Evolutionary conservation across 371 early-diverging fungal species (phyloP).

Genomic region (Saksenaea vasiformis): DNA sequence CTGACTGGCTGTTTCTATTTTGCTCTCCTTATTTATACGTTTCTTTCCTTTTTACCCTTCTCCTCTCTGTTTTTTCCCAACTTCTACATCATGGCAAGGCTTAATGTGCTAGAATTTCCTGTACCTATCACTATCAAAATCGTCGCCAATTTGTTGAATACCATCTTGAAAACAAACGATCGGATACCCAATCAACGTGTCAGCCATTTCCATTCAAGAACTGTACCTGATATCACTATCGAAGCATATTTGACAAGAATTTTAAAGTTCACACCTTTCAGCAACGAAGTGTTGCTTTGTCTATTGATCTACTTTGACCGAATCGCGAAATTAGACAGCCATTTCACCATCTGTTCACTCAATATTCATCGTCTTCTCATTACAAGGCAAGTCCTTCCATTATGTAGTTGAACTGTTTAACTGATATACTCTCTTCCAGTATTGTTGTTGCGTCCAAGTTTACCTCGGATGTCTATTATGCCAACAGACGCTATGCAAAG

Average conservation of each 20-base stretch:
- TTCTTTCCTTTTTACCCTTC: background rate
- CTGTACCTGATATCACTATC: slow-evolving; percentile 72
- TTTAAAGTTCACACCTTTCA: slow-evolving; percentile 74
- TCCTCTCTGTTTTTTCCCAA: background rate
- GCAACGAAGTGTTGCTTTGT: slow-evolving; percentile 70
- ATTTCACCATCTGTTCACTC: slow-evolving; percentile 63
- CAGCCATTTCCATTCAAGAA: slow-evolving; percentile 79
- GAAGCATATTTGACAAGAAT: slow-evolving; percentile 66
- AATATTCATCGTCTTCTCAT: slow-evolving; percentile 82
- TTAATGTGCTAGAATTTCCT: slow-evolving; percentile 46
- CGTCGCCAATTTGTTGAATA: slow-evolving; percentile 49
- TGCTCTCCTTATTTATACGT: slow-evolving; percentile 1
- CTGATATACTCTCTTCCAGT: slow-evolving; percentile 21
- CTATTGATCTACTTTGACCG: slow-evolving; percentile 85
- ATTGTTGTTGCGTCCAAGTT: slow-evolving; percentile 79
- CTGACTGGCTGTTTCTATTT: background rate
- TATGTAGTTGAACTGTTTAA: background rate
- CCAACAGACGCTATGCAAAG: slow-evolving; percentile 71
- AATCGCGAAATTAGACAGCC: slow-evolving; percentile 46
- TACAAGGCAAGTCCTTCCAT: slow-evolving; percentile 34
- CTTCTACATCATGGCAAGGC: slow-evolving; percentile 7
- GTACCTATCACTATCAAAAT: slow-evolving; percentile 38
- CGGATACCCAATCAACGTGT: slow-evolving; percentile 58
- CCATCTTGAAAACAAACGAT: slow-evolving; percentile 62
- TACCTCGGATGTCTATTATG: slow-evolving; percentile 77